These are phyloP conservation scores for Infundibulicybe gibba DNA, from an alignment of 768 basidiomycete species.

Conservation along the genomic window DNA sequence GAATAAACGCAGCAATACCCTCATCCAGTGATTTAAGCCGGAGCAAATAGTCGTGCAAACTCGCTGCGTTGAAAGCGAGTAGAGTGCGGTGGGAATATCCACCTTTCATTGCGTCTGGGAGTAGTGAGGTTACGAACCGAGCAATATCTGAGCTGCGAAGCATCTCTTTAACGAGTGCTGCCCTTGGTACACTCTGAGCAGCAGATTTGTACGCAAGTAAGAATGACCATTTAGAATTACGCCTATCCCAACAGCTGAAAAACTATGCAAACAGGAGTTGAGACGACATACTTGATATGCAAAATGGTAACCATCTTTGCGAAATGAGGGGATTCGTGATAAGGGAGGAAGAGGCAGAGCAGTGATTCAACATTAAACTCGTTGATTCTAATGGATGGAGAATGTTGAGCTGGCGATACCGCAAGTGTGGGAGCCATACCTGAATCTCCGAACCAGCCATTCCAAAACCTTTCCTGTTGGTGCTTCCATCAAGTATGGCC, in stretches of 20 bases:
- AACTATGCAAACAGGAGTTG: neutral
- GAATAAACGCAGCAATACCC: conserved; percentile 57
- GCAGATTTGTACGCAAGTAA: conserved; percentile 75
- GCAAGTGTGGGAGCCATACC: conserved; percentile 46
- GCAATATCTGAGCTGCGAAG: conserved; percentile 65
- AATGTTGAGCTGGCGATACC: neutral
- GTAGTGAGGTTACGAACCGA: conserved; percentile 63
- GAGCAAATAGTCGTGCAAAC: conserved; percentile 76
- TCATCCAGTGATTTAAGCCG: conserved; percentile 56
- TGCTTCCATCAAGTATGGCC: conserved; percentile 77
- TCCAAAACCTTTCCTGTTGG: conserved; percentile 85
- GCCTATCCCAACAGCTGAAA: conserved; percentile 29
- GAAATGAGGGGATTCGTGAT: conserved; percentile 94
- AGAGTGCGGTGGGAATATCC: conserved; percentile 62
- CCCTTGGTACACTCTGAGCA: conserved; percentile 68
- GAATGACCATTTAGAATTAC: conserved; percentile 62
- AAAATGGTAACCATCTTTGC: conserved; percentile 89
- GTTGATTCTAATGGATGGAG: conserved; percentile 58
- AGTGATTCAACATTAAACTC: conserved; percentile 87
- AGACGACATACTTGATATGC: conserved; percentile 56
- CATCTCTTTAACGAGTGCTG: conserved; percentile 77
- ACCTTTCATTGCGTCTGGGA: conserved; percentile 56
- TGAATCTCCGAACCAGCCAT: conserved; percentile 92
- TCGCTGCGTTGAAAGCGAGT: conserved; percentile 78
- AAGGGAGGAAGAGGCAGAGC: conserved; percentile 84